A percentile compares a stretch with the other conserved stretches of the same genome.
These are phyloP conservation scores for Ogataea polymorpha DNA, from an alignment of 805 yeast genomes.

Conservation along the genomic window DNA sequence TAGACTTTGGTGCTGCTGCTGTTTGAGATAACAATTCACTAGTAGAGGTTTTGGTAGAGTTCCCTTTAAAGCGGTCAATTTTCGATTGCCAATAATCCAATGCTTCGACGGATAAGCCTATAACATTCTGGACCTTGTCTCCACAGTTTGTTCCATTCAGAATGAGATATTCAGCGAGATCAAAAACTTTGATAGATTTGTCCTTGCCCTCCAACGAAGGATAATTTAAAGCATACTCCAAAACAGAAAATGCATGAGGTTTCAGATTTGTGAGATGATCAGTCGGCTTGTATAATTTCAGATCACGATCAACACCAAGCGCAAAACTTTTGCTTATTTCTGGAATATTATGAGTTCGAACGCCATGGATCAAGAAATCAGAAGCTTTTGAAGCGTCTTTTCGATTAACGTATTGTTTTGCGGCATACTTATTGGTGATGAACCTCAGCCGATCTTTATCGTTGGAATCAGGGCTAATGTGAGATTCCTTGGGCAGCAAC, in stretches of 20 bases:
- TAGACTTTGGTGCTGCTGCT: not conserved
- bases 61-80: conserved; percentile 32
- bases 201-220: conserved; percentile 15
- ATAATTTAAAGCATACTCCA: conserved; percentile 53
- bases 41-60: not conserved
- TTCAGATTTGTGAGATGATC: conserved; percentile 11
- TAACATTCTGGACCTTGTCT: conserved; percentile 28
- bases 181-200: conserved; percentile 36
- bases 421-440: conserved; percentile 63
- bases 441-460: conserved; percentile 52
- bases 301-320: conserved; percentile 46
- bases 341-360: conserved; percentile 46
- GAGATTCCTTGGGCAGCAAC: conserved; percentile 12
- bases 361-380: conserved; percentile 43
- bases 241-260: conserved; percentile 29
- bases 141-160: conserved; percentile 55
- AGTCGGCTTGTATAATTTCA: conserved; percentile 32
- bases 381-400: conserved; percentile 21
- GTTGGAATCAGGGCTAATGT: conserved; percentile 35
- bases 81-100: conserved; percentile 50
- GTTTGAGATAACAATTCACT: not conserved
- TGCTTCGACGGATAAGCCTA: conserved; percentile 47
- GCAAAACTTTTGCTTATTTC: conserved; percentile 43
- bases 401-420: conserved; percentile 42
- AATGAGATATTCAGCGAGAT: conserved; percentile 52